Conservation (phyloP, 495 filamentous ascomycete genomes). For the Corynascus novoguineensis region DNA sequence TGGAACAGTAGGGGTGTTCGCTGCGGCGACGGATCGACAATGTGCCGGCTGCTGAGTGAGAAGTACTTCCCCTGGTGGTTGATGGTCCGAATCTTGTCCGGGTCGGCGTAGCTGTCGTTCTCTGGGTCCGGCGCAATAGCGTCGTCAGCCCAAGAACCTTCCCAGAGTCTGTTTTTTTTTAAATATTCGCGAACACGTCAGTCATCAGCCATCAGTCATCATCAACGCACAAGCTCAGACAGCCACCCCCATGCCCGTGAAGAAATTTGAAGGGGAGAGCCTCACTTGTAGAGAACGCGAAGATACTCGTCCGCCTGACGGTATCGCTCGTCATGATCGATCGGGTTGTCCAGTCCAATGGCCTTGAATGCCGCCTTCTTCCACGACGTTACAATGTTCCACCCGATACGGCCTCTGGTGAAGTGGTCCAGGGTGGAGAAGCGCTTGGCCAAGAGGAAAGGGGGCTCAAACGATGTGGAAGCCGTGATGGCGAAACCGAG, state of each 20-base stretch:
- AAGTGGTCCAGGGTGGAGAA: conserved; percentile 62
- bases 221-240: too few species aligned
- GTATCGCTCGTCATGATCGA: conserved; percentile 60
- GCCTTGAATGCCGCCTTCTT: too few species aligned
- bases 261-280: too few species aligned
- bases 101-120: conserved; percentile 50
- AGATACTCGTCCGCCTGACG: conserved; percentile 57
- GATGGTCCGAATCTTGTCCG: conserved; percentile 52
- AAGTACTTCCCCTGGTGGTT: conserved; percentile 57
- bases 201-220: too few species aligned
- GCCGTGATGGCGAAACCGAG: conserved; percentile 51
- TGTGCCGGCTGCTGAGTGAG: conserved; percentile 46
- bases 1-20: conserved; percentile 61
- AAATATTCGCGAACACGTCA: too few species aligned
- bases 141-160: conserved; percentile 55
- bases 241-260: too few species aligned
- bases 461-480: conserved; percentile 55
- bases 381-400: conserved; percentile 58
- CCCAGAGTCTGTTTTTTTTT: conserved; percentile 49
- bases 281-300: conserved; percentile 47
- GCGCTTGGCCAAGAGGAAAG: conserved; percentile 53
- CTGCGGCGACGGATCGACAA: conserved; percentile 57
- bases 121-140: conserved; percentile 46
- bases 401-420: conserved; percentile 54
- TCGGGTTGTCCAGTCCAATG: conserved; percentile 24